A percentile compares a stretch with the other conserved stretches of the same genome.
Evolutionary conservation across 2,329 filamentous ascomycete species (phyloP).

Genomic region (Cladosporium colombiae): DNA sequence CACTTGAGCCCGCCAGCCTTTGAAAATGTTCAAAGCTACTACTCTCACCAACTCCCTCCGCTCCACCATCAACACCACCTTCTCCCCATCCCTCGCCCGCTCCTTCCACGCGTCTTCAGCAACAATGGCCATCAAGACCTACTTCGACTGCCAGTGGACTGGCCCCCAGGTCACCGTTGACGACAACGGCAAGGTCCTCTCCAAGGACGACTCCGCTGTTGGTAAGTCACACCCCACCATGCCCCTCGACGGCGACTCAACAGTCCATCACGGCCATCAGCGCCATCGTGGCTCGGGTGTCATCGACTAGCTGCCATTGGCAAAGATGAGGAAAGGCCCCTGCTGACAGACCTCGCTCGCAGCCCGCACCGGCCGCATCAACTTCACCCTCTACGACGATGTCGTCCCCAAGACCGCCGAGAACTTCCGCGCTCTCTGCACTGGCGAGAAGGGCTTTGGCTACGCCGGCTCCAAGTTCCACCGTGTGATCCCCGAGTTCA

Average conservation of each 20-base stretch:
- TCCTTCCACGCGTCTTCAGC: slow-evolving; percentile 65
- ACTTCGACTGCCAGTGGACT: slow-evolving; percentile 63
- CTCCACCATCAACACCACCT: slow-evolving; percentile 15
- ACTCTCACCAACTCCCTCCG: slow-evolving; percentile 24
- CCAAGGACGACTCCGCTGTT: slow-evolving; percentile 49
- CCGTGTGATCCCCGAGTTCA: slow-evolving; percentile 97
- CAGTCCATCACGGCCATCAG: slow-evolving; percentile 19
- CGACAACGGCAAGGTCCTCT: slow-evolving; percentile 54
- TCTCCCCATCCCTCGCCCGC: slow-evolving; percentile 45
- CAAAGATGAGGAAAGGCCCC: neutral
- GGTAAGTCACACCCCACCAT: slow-evolving; percentile 53
- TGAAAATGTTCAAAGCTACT: slow-evolving; percentile 23
- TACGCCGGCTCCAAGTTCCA: slow-evolving; percentile 86
- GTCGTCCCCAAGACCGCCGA: slow-evolving; percentile 91
- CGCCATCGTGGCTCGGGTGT: neutral
- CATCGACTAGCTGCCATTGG: neutral
- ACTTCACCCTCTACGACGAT: slow-evolving; percentile 84
- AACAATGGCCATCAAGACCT: slow-evolving; percentile 76
- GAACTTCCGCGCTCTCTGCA: slow-evolving; percentile 94
- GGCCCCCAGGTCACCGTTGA: slow-evolving; percentile 68
- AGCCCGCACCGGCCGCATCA: slow-evolving; percentile 78
- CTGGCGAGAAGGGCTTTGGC: slow-evolving; percentile 87
- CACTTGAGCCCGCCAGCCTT: slow-evolving; percentile 1
- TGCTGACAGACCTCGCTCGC: slow-evolving; percentile 25
- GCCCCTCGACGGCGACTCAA: neutral